Percentiles rank a stretch among this genome's conserved stretches.
These are phyloP conservation scores for Pecoramyces ruminantium DNA, from an alignment of 192 early-diverging fungal species.

Conservation along the genomic window DNA sequence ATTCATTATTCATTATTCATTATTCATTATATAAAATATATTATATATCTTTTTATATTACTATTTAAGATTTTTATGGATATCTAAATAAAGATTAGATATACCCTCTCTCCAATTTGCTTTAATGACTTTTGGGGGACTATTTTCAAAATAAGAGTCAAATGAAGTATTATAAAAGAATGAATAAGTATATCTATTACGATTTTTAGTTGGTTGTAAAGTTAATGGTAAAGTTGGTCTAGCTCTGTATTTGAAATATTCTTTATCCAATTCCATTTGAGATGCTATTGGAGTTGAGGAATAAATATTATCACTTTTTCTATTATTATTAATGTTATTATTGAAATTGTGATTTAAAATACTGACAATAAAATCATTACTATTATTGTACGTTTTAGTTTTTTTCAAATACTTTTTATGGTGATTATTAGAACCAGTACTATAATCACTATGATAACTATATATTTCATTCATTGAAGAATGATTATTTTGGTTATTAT, in stretches of 20 bases:
- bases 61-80: not conserved
- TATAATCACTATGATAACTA: too few species aligned
- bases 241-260: not conserved
- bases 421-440: too few species aligned
- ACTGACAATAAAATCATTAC: not conserved
- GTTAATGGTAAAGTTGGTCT: not conserved
- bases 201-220: not conserved
- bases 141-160: not conserved
- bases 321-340: not conserved
- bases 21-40: too few species aligned
- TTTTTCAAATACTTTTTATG: too few species aligned
- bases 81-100: not conserved
- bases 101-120: not conserved
- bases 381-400: not conserved
- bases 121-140: not conserved
- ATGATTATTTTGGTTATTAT: too few species aligned
- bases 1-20: too few species aligned
- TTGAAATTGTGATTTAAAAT: not conserved
- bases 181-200: not conserved
- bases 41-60: too few species aligned
- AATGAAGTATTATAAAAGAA: not conserved
- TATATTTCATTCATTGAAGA: too few species aligned
- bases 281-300: not conserved
- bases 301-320: not conserved
- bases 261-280: not conserved